These are phyloP conservation scores for Phanerochaete sordida DNA, from an alignment of 768 basidiomycete genomes.

Conservation along the genomic window DNA sequence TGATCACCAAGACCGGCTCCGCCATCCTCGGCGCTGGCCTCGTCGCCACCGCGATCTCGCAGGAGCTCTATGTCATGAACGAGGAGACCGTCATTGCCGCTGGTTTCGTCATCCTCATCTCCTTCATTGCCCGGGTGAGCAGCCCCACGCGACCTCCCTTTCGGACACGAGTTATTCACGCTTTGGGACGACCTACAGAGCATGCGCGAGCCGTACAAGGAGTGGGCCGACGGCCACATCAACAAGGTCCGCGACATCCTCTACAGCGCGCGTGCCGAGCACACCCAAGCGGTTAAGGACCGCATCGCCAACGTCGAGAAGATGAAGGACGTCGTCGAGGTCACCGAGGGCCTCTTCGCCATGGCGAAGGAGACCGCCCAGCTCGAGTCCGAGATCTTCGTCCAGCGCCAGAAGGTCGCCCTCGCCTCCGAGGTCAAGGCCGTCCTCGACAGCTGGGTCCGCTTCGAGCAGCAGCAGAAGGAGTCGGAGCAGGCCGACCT, in stretches of 20 bases:
- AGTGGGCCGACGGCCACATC: slow-evolving; percentile 91
- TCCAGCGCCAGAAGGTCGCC: slow-evolving; percentile 84
- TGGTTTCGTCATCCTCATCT: slow-evolving; percentile 80
- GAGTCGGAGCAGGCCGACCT: slow-evolving; percentile 95
- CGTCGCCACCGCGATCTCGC: slow-evolving; percentile 89
- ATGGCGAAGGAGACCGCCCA: slow-evolving; percentile 95
- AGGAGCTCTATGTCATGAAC: slow-evolving; percentile 96
- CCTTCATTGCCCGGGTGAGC: slow-evolving; percentile 76
- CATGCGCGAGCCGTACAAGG: slow-evolving; percentile 81
- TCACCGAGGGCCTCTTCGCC: slow-evolving; percentile 88
- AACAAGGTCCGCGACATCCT: slow-evolving; percentile 79
- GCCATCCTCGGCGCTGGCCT: slow-evolving; percentile 89
- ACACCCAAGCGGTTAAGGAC: slow-evolving; percentile 90
- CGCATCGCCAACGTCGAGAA: slow-evolving; percentile 89
- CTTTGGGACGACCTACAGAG: slow-evolving; percentile 40
- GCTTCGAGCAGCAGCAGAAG: slow-evolving; percentile 94
- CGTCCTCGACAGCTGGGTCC: slow-evolving; percentile 97
- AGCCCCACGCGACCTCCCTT: not conserved
- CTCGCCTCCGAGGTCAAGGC: slow-evolving; percentile 87
- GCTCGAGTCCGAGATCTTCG: slow-evolving; percentile 86
- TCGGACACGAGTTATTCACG: not conserved
- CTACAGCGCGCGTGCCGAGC: slow-evolving; percentile 76
- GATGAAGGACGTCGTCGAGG: slow-evolving; percentile 92
- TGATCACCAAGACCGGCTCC: slow-evolving; percentile 94
- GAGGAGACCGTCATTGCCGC: slow-evolving; percentile 90